A percentile compares a stretch with the other conserved stretches of the same genome.
These are phyloP conservation scores for Lentinula boryana DNA, from an alignment of 768 basidiomycete species.

Conservation along the genomic window DNA sequence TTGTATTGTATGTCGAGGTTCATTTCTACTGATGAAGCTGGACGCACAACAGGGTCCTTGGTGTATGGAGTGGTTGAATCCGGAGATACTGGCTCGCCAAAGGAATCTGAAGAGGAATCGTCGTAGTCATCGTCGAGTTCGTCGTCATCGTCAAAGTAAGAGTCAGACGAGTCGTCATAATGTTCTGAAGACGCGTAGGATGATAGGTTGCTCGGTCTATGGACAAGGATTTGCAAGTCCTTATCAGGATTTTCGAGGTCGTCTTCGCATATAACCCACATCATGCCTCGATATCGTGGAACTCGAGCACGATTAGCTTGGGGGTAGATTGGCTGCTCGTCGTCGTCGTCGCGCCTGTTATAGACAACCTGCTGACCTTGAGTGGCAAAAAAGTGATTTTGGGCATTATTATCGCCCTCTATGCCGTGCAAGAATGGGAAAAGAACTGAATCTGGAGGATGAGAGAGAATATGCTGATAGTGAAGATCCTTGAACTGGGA, in stretches of 20 bases:
- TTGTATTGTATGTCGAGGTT: constrained; percentile 19
- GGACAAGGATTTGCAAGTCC: constrained; percentile 23
- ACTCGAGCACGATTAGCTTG: constrained; percentile 20
- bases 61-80: background rate
- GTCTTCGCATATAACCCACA: constrained; percentile 81
- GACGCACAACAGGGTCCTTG: background rate
- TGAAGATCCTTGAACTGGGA: constrained; percentile 5
- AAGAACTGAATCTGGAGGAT: constrained; percentile 69
- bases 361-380: constrained; percentile 13
- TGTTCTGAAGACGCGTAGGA: constrained; percentile 8
- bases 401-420: constrained; percentile 73
- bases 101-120: constrained; percentile 12
- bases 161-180: constrained; percentile 10
- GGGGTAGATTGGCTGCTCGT: constrained; percentile 9
- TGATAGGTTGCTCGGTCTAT: constrained; percentile 18
- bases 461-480: constrained; percentile 42
- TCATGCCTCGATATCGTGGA: constrained; percentile 60
- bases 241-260: constrained; percentile 36
- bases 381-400: constrained; percentile 74
- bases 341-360: constrained; percentile 4
- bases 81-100: background rate
- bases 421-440: constrained; percentile 90
- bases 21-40: constrained; percentile 8
- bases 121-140: constrained; percentile 18
- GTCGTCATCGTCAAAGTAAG: constrained; percentile 17